Evolutionary conservation across 2,329 filamentous ascomycete species (phyloP), one percentile per base, ranked within the genome.

Genomic region (Coniella lustricola): DNA sequence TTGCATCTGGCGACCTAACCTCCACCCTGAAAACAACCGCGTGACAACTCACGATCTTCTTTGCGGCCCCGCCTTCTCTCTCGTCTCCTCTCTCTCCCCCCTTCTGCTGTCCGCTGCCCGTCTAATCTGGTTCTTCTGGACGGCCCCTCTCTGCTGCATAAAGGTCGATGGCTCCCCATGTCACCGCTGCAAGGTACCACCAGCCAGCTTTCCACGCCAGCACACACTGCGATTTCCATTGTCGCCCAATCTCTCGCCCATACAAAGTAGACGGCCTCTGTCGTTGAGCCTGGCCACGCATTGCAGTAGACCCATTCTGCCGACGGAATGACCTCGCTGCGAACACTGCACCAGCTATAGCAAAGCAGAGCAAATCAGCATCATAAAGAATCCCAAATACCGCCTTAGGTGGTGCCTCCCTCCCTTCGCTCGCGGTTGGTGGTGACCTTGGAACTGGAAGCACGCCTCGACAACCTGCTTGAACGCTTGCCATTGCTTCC

Each of bases 41-140:
- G 34, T 52, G 47, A 50, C 50, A 52, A 25, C 47, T 47, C 50
- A 52, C 50, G 47, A 50, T 50, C 50, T 52, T 29, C n/a, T 29
- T 29, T 29, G 25, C 25, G 25, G 25, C 25, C 25, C 25, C 25
- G 5, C 25, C 25, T 29, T 10, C 25, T 10, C 45, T 44, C 12
- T 18, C 22, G 12, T 20, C 14, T 21, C 8, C 14, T 17, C 41
- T 17, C 45, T 16, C 36, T 14, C 8, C 17, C 13, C 13, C 14
- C 18, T 38, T 17, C 21, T 29, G 5, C 10, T 29, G 25, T 29
- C 25, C 25, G 25, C 25, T 29, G 25, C 10, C 25, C 25, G 25
- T 10, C 25, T 10, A 29, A 29, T 29, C 25, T 29, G 25, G 5
- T 25, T 41, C 14, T 7, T 14, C 25, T 17, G 17, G 22, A 20